phyloP scores from a whole-genome alignment of 495 filamentous ascomycete genomes.

The Trichocladium antarcticum region DNA sequence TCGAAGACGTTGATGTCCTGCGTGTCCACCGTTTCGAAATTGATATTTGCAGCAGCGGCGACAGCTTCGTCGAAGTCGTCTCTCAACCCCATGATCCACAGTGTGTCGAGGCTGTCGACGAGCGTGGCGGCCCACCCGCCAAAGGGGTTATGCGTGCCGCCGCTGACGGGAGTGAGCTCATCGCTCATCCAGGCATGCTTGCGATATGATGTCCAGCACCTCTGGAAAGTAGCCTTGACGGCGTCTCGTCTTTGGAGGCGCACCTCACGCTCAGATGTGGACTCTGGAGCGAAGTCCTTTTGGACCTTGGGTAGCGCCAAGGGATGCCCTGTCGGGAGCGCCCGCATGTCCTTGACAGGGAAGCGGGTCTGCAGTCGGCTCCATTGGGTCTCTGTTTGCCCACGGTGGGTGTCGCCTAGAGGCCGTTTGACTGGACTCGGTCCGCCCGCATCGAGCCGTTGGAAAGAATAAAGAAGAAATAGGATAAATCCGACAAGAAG shows the following conservation, averaged over 20 bases:
- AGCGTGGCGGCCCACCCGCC: slow-evolving; percentile 89
- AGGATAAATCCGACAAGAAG: neutral
- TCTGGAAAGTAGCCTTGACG: slow-evolving; percentile 60
- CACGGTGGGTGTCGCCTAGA: neutral
- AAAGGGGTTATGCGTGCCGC: slow-evolving; percentile 56
- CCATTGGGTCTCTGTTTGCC: slow-evolving; percentile 5
- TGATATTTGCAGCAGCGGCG: slow-evolving; percentile 60
- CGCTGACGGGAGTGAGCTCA: slow-evolving; percentile 55
- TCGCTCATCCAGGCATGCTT: slow-evolving; percentile 65
- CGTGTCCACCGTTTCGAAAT: slow-evolving; percentile 62
- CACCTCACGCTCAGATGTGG: slow-evolving; percentile 19
- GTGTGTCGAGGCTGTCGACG: slow-evolving; percentile 79
- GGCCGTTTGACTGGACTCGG: no score
- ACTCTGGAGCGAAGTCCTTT: slow-evolving; percentile 26
- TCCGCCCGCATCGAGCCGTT: neutral
- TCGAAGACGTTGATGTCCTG: slow-evolving; percentile 61
- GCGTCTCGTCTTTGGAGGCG: slow-evolving; percentile 32
- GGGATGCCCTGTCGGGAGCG: slow-evolving; percentile 57
- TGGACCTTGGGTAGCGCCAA: slow-evolving; percentile 66
- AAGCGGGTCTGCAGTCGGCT: slow-evolving; percentile 41
- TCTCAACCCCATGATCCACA: slow-evolving; percentile 91
- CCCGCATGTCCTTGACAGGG: slow-evolving; percentile 50
- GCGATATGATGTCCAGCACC: slow-evolving; percentile 70
- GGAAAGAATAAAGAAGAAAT: neutral
- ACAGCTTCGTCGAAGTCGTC: slow-evolving; percentile 86